Evolutionary conservation across 345 rosid species (phyloP), one percentile per base, ranked within the genome.

Genomic region (Anacardium occidentale): DNA sequence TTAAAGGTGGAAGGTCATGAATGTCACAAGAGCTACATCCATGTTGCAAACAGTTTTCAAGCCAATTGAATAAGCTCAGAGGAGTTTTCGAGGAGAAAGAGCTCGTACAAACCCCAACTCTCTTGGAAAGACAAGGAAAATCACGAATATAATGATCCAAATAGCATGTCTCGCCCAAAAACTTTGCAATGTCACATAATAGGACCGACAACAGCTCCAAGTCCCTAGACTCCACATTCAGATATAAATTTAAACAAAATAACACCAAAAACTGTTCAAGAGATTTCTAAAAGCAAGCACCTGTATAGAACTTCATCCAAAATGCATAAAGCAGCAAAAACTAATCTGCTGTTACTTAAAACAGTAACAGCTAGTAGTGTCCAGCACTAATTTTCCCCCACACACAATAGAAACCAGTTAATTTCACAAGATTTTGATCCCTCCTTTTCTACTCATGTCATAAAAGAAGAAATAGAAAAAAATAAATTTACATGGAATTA

Each of bases 91-190:
- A 22, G 54, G 88, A 82, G 50, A 78, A 76, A 45, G 85, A 68
- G 52, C 74, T 68, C 55, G 69, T 60, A 76, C 67, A 74, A 40
- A 13, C 64, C 74, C 85, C 86, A 69, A 81, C 32, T 51, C 74
- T 67, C 83, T 80, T 74, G 74, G 84, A 73, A 59, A 92, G 89
- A 72, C 75, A 51, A 69, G 98, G 98, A 83, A 94, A 94, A 84
- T 94, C 98, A 66, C 98, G 98, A 71, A 83, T 74, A 77, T 92
- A 94, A 81, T 92, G 87, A 83, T 94, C 97, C 73, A 89, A 58
- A 78, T 86, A 94, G 83, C 87, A 84, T 66, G 80, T 85, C 77
- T 88, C 89, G 47, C 90, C 91, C 87, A 94, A 83, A 77, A 71
- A 85, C 79, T 83, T 85, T 45, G 98, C 92, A 77, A 92, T 84